phyloP scores from a whole-genome alignment of 2,329 filamentous ascomycete species.

The Onygenales sp. region DNA sequence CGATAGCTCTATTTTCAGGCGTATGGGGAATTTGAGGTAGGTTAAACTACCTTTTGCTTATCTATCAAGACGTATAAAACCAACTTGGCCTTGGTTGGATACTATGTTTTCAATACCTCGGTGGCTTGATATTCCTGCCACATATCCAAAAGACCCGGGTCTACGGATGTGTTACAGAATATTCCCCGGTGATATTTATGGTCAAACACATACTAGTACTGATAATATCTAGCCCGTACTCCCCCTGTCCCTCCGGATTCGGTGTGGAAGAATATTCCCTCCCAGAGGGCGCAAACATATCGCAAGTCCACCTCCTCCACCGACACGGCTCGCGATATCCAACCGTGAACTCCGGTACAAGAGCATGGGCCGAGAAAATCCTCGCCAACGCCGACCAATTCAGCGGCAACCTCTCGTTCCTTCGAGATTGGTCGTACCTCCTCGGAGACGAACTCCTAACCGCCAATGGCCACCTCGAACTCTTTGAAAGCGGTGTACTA shows the following conservation, averaged over 20 bases:
- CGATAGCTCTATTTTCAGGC: conserved; percentile 56
- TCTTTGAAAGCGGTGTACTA: conserved; percentile 60
- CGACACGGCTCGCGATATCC: conserved; percentile 68
- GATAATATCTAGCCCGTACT: conserved; percentile 48
- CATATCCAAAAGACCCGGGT: too few relatives aligned
- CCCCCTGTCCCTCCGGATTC: conserved; percentile 58
- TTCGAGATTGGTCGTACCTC: conserved; percentile 59
- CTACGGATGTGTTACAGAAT: too few relatives aligned
- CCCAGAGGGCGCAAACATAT: conserved; percentile 56
- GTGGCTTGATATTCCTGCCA: too few relatives aligned
- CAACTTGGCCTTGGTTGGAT: too few relatives aligned
- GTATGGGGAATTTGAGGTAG: conserved; percentile 54
- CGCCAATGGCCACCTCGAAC: conserved; percentile 61
- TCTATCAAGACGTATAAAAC: not conserved
- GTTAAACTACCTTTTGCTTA: not conserved
- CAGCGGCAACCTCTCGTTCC: conserved; percentile 52
- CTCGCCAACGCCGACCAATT: conserved; percentile 46
- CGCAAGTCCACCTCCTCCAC: conserved; percentile 63
- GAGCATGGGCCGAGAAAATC: conserved; percentile 48
- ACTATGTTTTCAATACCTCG: not conserved
- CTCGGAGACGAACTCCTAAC: conserved; percentile 64
- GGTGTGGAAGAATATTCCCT: conserved; percentile 63
- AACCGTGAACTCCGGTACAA: conserved; percentile 49
- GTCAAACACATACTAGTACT: not conserved
- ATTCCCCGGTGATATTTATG: not conserved